Base-by-base conservation (phyloP, 176 grass and related monocot species). In the Lolium multiflorum region DNA sequence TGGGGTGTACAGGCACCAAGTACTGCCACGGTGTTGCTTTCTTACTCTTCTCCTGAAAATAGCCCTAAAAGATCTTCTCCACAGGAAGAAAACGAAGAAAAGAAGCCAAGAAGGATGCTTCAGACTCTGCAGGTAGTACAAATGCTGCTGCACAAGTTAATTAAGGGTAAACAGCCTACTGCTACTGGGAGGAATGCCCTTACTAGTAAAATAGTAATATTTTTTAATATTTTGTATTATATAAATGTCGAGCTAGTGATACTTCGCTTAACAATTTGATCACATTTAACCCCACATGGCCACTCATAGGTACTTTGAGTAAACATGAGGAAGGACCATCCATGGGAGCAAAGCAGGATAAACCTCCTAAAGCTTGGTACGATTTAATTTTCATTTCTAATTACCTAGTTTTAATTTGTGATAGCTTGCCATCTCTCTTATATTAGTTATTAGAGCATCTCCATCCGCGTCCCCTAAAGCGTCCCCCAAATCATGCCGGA, bases 31-130 rank as follows among this genome's bases (percentile, higher is more conserved):
- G 75, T 94, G 80, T 81, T 91, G 86, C 85, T 96, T 78, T 91
- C 93, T 38, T 91, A 92, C 75, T 48, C 38, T 44, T 98, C 93
- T 11, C 76, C 50, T 82, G 92, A 86, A 81, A 89, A 78, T 28
- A 89, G 91, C 60, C 88, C 91, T 70, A 74, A 48, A 69, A 87
- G 83, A 14, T 58, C 88, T 41, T 44, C 49, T 85, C 52, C 66
- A 82, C 76, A 81, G 73, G 41, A 84, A 79, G n/a, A 35, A 35
- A 35, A n/a, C n/a, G n/a, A n/a, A n/a, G n/a, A 76, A 67, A 71
- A n/a, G n/a, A n/a, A n/a, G n/a, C n/a, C n/a, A n/a, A 74, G 16
- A 74, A 89, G 68, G 11, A 54, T 21, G 68, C 56, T 69, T 86
- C 57, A 1, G 74, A 83, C 66, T 13, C 43, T 80, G 88, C 78